Evolutionary conservation across 371 early-diverging fungal species (phyloP).

Genomic region (Mortierella sp.): DNA sequence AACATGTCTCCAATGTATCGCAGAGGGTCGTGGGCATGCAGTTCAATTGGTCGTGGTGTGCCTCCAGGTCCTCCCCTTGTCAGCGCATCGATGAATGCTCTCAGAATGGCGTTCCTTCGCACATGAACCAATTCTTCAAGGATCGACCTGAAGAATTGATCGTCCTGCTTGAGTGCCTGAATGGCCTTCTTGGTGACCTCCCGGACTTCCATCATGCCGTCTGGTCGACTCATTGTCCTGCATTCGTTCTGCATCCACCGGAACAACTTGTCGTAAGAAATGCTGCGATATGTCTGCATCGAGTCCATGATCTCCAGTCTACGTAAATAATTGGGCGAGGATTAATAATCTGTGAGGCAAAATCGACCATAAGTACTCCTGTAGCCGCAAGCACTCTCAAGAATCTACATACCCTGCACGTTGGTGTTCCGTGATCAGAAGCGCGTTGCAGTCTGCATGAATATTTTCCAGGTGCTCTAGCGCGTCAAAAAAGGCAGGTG

Average conservation of each 20-base stretch:
- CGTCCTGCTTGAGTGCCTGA: constrained; percentile 76
- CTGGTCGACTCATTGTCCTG: constrained; percentile 71
- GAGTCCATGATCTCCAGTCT: constrained; percentile 87
- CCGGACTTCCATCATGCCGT: constrained; percentile 82
- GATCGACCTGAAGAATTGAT: constrained; percentile 84
- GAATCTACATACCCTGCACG: constrained; percentile 74
- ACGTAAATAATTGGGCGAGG: background rate
- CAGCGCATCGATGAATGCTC: constrained; percentile 84
- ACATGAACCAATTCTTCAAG: constrained; percentile 81
- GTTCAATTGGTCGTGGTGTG: constrained; percentile 90
- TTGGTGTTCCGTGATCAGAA: constrained; percentile 82
- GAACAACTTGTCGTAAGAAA: constrained; percentile 82
- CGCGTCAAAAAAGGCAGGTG: constrained; percentile 79
- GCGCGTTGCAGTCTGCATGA: constrained; percentile 81
- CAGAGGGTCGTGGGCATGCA: constrained; percentile 92
- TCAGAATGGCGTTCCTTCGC: constrained; percentile 77
- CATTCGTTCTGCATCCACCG: constrained; percentile 86
- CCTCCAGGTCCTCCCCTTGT: constrained; percentile 90
- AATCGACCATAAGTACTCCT: background rate
- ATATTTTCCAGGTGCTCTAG: constrained; percentile 80
- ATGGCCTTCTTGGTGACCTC: constrained; percentile 77
- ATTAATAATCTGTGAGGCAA: background rate
- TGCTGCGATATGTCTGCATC: constrained; percentile 77
- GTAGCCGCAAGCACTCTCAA: background rate
- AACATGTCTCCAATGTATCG: constrained; percentile 95